A percentile compares a stretch with the other conserved stretches of the same genome.
These are phyloP conservation scores for Cladosporium sphaerospermum DNA, from an alignment of 2,329 filamentous ascomycete genomes.

Conservation along the genomic window DNA sequence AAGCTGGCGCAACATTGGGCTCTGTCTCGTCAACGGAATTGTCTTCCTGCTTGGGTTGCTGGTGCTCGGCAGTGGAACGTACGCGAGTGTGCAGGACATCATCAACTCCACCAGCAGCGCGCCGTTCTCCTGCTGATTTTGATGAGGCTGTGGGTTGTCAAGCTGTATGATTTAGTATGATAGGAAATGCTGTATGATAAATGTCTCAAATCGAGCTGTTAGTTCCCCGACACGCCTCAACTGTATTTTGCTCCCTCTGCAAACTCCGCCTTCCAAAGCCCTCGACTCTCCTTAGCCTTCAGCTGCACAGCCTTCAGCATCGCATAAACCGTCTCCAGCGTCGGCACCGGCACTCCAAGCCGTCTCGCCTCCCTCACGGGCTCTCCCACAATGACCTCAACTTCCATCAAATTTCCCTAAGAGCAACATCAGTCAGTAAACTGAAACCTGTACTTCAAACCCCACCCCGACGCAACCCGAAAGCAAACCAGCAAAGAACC, in stretches of 20 bases:
- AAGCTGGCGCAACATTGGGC: constrained; percentile 38
- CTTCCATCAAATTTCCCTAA: constrained; percentile 47
- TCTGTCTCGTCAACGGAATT: constrained; percentile 41
- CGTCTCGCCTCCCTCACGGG: constrained; percentile 47
- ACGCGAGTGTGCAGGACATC: constrained; percentile 42
- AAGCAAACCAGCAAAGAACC: background rate
- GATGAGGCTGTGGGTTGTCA: too few species aligned
- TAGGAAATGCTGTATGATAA: too few species aligned
- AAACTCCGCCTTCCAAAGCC: constrained; percentile 27
- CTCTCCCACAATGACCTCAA: constrained; percentile 52
- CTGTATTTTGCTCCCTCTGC: constrained; percentile 18
- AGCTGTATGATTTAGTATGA: too few species aligned
- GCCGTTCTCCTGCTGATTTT: background rate
- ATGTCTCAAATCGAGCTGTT: too few species aligned
- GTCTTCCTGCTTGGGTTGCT: constrained; percentile 34
- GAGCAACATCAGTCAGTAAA: background rate
- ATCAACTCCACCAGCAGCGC: constrained; percentile 15
- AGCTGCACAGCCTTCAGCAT: constrained; percentile 38
- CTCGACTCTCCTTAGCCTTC: constrained; percentile 36
- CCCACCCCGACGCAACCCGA: too few species aligned
- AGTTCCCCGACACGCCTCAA: too few species aligned
- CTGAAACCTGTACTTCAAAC: background rate
- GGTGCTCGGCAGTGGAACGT: constrained; percentile 36
- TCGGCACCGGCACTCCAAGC: constrained; percentile 46
- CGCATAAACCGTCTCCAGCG: constrained; percentile 44